Evolutionary conservation across 768 basidiomycete genomes (phyloP).

Genomic region (Crassisporium funariophilum): DNA sequence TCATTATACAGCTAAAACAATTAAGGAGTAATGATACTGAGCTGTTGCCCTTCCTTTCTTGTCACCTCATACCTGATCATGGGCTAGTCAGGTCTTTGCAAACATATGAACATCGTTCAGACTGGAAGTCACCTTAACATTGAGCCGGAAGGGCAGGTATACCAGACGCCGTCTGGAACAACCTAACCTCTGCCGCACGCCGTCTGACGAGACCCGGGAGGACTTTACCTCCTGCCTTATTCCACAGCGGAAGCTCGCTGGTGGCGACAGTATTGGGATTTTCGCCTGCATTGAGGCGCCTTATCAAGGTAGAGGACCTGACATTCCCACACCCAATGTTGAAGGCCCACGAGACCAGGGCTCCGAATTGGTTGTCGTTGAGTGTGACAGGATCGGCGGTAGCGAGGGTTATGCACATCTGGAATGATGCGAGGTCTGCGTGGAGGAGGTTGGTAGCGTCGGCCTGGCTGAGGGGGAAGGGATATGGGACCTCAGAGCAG

Average conservation of each 20-base stretch:
- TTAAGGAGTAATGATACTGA: no score
- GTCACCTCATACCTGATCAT: no score
- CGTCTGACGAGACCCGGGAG: constrained; percentile 27
- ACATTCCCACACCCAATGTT: constrained; percentile 29
- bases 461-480: constrained; percentile 35
- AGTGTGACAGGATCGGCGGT: constrained; percentile 22
- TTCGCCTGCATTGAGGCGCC: constrained; percentile 29
- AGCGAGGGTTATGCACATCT: constrained; percentile 16
- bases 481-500: constrained; percentile 35
- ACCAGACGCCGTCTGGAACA: constrained; percentile 35
- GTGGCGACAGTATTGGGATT: constrained; percentile 32
- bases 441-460: constrained; percentile 30
- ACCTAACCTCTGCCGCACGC: constrained; percentile 26
- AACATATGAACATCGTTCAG: no score
- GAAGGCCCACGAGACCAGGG: constrained; percentile 31
- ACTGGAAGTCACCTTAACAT: no score
- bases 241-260: constrained; percentile 32
- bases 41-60: no score
- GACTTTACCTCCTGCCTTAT: constrained; percentile 26
- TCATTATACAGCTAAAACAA: no score
- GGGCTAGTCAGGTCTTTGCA: no score
- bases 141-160: no score
- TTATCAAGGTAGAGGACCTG: constrained; percentile 25
- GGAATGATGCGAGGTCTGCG: constrained; percentile 22
- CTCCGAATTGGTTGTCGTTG: constrained; percentile 35